Base-by-base conservation (phyloP, 192 early-diverging fungal species). In the Rhizophagus clarus region DNA sequence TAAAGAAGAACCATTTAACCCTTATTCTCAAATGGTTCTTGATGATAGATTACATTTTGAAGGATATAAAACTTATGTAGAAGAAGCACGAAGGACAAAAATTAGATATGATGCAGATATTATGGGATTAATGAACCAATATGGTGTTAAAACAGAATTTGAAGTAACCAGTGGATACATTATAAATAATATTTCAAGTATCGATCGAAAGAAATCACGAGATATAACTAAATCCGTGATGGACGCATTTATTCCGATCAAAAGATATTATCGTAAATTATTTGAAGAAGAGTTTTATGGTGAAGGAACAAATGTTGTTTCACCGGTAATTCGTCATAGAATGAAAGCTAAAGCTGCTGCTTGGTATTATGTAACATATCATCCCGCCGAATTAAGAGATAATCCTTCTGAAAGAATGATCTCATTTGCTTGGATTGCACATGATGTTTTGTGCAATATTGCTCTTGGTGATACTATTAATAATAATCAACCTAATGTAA, bases 301-400 rank as follows among this genome's bases (percentile, higher is more conserved):
- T 0, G 74, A 81, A 15, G 84, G 82, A 10, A 68, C 79, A 1
- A 82, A 81, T 56, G 45, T 78, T 9, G 45, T 84, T 3, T n/a
- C 83, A 17, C 63, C 63, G 0, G 83, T 76, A 15, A 42, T 45
- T 49, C 60, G 66, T 4, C 51, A 63, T 24, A 37, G 63, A 17
- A 71, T 87, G 32, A 84, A 88, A 49, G 82, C 76, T 20, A 91
- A 90, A 70, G 91, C 89, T 0, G 86, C 83, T 9, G 92, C 93
- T 0, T 94, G 93, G 93, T 93, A 94, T 68, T 88, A 89, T 47
- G 93, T 89, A n/a, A 90, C 90, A 5, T 94, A 94, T 80, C 86
- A 89, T 71, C 71, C 83, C 0, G 26, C 32, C 14, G 86, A 89
- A 70, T 40, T 78, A 14, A 63, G 47, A 28, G 77, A 68, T 15